Percentiles rank a stretch among this genome's conserved stretches.
phyloP scores from a whole-genome alignment of 2,329 filamentous ascomycete species.

The Beauveria scarabaeidicola region DNA sequence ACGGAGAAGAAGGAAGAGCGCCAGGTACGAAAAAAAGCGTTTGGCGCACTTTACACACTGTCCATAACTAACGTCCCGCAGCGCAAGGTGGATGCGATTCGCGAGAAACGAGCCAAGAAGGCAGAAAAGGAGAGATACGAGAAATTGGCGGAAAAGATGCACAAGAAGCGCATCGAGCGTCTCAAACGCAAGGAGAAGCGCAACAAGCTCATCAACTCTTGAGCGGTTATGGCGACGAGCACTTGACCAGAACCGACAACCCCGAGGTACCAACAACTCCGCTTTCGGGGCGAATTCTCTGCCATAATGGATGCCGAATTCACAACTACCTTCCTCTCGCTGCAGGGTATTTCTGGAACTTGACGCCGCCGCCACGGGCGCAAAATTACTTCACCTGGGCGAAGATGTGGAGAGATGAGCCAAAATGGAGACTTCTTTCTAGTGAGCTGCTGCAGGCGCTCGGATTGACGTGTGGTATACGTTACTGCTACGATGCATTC shows the following conservation, averaged over 20 bases:
- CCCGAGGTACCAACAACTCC: neutral
- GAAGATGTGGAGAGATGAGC: neutral
- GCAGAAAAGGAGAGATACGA: constrained; percentile 89
- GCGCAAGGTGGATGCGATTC: constrained; percentile 70
- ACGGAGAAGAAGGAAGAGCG: constrained; percentile 88
- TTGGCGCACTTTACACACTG: neutral
- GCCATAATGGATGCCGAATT: neutral
- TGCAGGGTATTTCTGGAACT: neutral
- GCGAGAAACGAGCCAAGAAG: constrained; percentile 78
- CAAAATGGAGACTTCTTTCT: neutral
- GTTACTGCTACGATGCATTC: constrained; percentile 2
- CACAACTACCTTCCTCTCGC: neutral
- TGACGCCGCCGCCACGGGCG: neutral
- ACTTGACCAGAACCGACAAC: neutral
- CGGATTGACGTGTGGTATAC: neutral
- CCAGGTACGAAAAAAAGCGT: constrained; percentile 49
- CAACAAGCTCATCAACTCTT: constrained; percentile 71
- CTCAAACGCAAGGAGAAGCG: constrained; percentile 94
- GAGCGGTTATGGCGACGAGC: constrained; percentile 20
- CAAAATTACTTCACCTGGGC: neutral
- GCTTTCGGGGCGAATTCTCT: neutral
- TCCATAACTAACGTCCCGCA: constrained; percentile 28
- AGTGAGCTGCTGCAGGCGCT: neutral
- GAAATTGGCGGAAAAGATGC: constrained; percentile 96
- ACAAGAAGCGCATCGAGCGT: constrained; percentile 86